Evolutionary conservation across 202 grass and related monocot genomes (phyloP).

Genomic region (Bolboschoenoplectus hybrid): DNA sequence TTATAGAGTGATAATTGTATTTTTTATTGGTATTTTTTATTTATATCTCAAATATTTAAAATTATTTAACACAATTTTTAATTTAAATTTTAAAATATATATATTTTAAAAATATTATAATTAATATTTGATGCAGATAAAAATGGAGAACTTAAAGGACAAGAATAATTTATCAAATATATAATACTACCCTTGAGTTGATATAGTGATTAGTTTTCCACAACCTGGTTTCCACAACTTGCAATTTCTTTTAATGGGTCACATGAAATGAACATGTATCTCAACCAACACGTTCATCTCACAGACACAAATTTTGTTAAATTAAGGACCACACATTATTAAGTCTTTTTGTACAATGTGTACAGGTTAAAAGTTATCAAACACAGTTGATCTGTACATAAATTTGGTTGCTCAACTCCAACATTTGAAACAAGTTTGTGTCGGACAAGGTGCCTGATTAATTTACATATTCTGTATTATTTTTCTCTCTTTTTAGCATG

Average conservation of each 20-base stretch:
- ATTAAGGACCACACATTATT: background rate
- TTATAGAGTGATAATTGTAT: too few species aligned
- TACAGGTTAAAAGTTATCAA: background rate
- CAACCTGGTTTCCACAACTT: background rate
- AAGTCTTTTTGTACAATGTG: background rate
- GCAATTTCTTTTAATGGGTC: too few species aligned
- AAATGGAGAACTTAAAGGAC: too few species aligned
- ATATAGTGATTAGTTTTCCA: too few species aligned
- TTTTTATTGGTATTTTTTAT: too few species aligned
- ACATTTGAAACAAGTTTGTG: background rate
- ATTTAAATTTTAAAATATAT: too few species aligned
- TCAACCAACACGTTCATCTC: background rate
- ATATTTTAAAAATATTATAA: too few species aligned
- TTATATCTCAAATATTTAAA: too few species aligned
- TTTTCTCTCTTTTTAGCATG: background rate
- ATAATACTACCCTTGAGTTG: too few species aligned
- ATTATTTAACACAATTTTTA: too few species aligned
- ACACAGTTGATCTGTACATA: background rate
- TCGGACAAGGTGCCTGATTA: background rate
- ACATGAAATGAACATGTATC: background rate
- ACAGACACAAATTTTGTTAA: background rate
- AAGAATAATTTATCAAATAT: too few species aligned
- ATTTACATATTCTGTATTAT: slow-evolving; percentile 5
- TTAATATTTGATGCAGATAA: too few species aligned
- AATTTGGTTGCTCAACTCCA: slow-evolving; percentile 3